These are phyloP conservation scores for Aspergillus sp. DNA, from an alignment of 2,329 filamentous ascomycete species.

Conservation along the genomic window DNA sequence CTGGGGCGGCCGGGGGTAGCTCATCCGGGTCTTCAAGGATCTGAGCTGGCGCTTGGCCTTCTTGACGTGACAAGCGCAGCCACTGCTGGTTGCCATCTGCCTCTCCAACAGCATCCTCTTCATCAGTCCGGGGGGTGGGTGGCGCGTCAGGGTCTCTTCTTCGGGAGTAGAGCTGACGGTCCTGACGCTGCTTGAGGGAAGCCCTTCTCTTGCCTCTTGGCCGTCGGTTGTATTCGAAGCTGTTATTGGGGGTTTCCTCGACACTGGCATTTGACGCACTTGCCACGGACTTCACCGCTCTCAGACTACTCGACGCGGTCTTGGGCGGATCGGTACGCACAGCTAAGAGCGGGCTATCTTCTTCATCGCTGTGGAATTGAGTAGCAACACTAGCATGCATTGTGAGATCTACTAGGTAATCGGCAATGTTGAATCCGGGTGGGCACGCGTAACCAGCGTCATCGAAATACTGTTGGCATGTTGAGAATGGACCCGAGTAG, in stretches of 20 bases:
- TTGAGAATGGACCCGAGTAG: conserved; percentile 87
- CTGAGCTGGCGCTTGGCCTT: conserved; percentile 60
- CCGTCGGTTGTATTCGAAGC: conserved; percentile 65
- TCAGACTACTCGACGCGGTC: conserved; percentile 82
- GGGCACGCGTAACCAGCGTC: conserved; percentile 90
- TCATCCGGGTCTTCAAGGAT: conserved; percentile 71
- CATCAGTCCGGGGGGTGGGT: conserved; percentile 65
- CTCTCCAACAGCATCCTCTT: conserved; percentile 61
- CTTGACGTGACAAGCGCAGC: conserved; percentile 62
- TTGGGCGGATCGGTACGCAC: conserved; percentile 64
- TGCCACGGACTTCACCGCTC: conserved; percentile 86
- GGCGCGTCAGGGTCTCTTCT: conserved; percentile 66
- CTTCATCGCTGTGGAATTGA: conserved; percentile 59
- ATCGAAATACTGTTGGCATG: conserved; percentile 92
- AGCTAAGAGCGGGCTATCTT: conserved; percentile 58
- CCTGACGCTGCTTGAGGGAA: conserved; percentile 84
- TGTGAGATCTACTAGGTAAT: conserved; percentile 94
- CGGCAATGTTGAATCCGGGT: conserved; percentile 96
- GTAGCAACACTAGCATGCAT: conserved; percentile 80
- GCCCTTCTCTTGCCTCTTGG: conserved; percentile 73
- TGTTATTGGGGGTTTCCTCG: conserved; percentile 66
- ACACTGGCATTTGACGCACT: conserved; percentile 79
- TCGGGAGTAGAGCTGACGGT: conserved; percentile 86
- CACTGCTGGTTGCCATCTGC: conserved; percentile 58
- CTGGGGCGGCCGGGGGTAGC: conserved; percentile 61